phyloP scores from a whole-genome alignment of 1,284 basidiomycete species.

The Naganishia albida region DNA sequence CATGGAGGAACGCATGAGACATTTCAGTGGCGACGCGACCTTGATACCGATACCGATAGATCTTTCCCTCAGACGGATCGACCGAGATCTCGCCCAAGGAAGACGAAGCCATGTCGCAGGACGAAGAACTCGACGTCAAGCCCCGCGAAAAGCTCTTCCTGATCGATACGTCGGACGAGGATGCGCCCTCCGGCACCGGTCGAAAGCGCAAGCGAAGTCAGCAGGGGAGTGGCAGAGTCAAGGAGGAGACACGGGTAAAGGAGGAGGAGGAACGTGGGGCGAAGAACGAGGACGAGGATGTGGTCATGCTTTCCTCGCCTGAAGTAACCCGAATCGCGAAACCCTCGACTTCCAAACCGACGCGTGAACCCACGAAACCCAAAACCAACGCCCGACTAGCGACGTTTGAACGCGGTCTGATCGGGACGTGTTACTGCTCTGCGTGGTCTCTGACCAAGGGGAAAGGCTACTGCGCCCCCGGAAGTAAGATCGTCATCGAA shows the following conservation, averaged over 20 bases:
- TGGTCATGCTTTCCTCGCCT: conserved; percentile 29
- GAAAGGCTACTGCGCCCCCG: conserved; percentile 52
- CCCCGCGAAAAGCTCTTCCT: conserved; percentile 29
- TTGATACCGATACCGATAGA: too few relatives aligned
- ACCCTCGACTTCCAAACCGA: neutral
- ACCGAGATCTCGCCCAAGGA: too few relatives aligned
- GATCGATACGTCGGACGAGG: conserved; percentile 31
- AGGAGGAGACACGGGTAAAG: neutral
- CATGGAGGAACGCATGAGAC: too few relatives aligned
- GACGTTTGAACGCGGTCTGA: conserved; percentile 29
- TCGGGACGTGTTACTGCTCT: conserved; percentile 54
- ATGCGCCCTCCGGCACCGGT: conserved; percentile 3
- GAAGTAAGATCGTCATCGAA: conserved; percentile 49
- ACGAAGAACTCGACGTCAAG: neutral
- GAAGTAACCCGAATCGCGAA: conserved; percentile 5
- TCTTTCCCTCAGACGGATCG: too few relatives aligned
- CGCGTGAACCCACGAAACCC: neutral
- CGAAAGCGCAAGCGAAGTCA: conserved; percentile 9
- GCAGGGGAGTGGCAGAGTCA: neutral
- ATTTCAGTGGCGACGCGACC: too few relatives aligned
- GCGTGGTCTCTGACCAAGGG: conserved; percentile 55
- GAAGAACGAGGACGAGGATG: conserved; percentile 17
- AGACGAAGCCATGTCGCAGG: neutral
- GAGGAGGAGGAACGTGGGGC: conserved; percentile 1
- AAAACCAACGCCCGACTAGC: neutral